phyloP scores from a whole-genome alignment of 768 basidiomycete genomes.

The Royoungia palumana region DNA sequence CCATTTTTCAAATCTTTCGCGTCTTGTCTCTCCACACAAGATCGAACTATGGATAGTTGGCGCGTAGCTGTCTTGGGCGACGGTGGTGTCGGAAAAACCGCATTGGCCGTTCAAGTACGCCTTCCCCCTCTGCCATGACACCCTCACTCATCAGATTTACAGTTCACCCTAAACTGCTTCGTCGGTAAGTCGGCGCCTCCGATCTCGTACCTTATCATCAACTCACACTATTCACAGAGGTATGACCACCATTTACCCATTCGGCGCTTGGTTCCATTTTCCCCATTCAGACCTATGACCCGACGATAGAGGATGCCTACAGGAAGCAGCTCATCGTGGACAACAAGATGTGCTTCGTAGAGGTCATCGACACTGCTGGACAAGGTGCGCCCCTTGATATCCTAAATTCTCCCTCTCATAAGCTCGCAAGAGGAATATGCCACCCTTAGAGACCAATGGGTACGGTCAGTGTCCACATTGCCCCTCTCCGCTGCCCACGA shows the following conservation, averaged over 20 bases:
- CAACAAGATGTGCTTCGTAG: conserved; percentile 92
- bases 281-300: conserved; percentile 80
- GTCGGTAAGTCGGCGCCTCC: conserved; percentile 61
- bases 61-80: conserved; percentile 95
- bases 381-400: conserved; percentile 62
- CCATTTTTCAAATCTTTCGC: conserved; percentile 31
- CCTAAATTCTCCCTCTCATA: conserved; percentile 17
- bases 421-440: conserved; percentile 84
- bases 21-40: conserved; percentile 17
- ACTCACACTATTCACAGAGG: conserved; percentile 45
- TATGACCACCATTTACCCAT: conserved; percentile 27
- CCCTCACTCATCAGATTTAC: conserved; percentile 13
- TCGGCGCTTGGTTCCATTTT: conserved; percentile 6
- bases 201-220: conserved; percentile 11
- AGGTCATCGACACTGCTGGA: conserved; percentile 96
- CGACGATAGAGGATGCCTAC: conserved; percentile 98
- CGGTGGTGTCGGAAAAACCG: conserved; percentile 97
- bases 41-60: conserved; percentile 82
- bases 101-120: conserved; percentile 88
- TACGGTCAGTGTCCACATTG: conserved; percentile 60
- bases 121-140: neutral
- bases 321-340: conserved; percentile 93
- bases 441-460: conserved; percentile 96
- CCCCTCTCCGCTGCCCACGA: conserved; percentile 4
- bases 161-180: conserved; percentile 97